Base-by-base conservation (phyloP, 106 monocot genomes). In the Phalaenopsis aphrodite region DNA sequence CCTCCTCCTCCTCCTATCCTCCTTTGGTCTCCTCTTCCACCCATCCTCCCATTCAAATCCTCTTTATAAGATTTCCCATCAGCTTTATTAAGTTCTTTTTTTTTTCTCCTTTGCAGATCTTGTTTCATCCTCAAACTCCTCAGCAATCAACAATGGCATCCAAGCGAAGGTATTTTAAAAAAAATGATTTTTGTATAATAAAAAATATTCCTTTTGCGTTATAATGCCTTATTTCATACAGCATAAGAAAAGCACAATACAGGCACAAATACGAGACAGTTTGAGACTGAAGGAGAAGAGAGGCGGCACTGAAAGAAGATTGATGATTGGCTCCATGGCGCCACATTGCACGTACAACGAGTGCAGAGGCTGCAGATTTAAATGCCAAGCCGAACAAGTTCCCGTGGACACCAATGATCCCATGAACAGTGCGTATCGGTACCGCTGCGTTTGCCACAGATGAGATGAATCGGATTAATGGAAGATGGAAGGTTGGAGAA, bases 351-450 rank as follows among this genome's bases (percentile, higher is more conserved):
- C 91, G 14, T 93, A 85, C 72, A 94, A 94, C 42, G 93, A 96
- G 72, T 96, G 96, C 88, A 91, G 93, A 75, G 91, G 96, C 1
- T 96, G 96, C 80, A 85, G 88, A 75, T 91, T 85, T 88, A 96
- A 84, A 79, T 96, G 96, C 84, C 87, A 77, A 3, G 90, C 93
- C 0, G 93, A 96, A 83, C 96, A 96, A 52, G 90, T 96, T 8
- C 96, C 96, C 0, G 88, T 96, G 1, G 96, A 96, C 42, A 91
- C 92, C 46, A 92, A 82, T 42, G 94, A 96, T 52, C 94, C 94
- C 42, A 83, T 96, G 43, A 96, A 96, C 87, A 94, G 90, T 41
- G 90, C 96, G 4, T 96, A 94, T 68, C 91, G 83, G 66, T 96
- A 96, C 80, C 84, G 87, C 41, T 96, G 96, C 76, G 81, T 94